phyloP scores from a whole-genome alignment of 768 basidiomycete species.

The Tulasnella sp. region DNA sequence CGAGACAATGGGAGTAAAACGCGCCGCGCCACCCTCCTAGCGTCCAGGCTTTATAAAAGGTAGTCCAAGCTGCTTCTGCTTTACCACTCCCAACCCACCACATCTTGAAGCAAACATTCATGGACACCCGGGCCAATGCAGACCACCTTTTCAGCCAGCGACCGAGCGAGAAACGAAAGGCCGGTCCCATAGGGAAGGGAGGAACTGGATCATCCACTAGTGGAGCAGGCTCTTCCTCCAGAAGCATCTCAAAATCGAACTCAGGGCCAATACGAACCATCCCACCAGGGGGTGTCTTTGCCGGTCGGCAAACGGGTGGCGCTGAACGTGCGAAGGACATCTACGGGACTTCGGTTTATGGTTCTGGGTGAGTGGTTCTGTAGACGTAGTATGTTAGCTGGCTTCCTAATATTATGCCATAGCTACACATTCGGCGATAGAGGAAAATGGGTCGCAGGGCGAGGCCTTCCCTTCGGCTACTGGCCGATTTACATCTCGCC shows the following conservation, averaged over 20 bases:
- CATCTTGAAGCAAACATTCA: neutral
- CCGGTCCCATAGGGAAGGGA: no score
- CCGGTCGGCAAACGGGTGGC: slow-evolving; percentile 20
- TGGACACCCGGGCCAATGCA: neutral
- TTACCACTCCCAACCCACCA: no score
- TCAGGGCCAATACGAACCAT: slow-evolving; percentile 1
- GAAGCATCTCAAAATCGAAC: neutral
- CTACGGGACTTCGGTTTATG: slow-evolving; percentile 16
- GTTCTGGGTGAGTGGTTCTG: slow-evolving; percentile 7
- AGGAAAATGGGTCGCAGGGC: neutral
- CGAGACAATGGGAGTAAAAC: no score
- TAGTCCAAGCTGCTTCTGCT: no score
- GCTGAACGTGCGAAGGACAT: slow-evolving; percentile 1
- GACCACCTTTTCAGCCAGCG: neutral
- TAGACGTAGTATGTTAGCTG: neutral
- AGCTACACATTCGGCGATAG: neutral
- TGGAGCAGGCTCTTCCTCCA: neutral
- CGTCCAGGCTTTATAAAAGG: no score
- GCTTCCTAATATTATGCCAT: no score
- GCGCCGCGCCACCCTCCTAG: no score
- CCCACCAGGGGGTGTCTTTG: slow-evolving; percentile 14
- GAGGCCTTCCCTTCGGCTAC: slow-evolving; percentile 28
- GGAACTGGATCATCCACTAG: neutral
- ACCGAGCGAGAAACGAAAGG: neutral
- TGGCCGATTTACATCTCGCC: slow-evolving; percentile 24